These are phyloP conservation scores for Exophiala bonariae DNA, from an alignment of 2,329 filamentous ascomycete species.

Conservation along the genomic window DNA sequence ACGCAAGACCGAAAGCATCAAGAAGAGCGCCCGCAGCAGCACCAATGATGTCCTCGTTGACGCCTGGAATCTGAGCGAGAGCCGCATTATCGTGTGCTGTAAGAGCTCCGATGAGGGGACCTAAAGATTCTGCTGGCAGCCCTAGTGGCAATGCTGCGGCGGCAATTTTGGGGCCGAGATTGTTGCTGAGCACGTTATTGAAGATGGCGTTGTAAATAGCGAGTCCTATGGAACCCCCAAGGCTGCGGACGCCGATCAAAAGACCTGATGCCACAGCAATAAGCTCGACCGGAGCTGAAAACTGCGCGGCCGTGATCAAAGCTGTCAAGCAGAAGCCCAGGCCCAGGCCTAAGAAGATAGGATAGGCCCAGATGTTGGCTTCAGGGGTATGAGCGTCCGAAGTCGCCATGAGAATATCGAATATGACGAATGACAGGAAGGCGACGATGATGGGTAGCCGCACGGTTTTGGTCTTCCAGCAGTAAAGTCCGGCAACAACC, in stretches of 20 bases:
- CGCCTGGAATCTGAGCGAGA: not conserved
- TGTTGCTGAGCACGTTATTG: not conserved
- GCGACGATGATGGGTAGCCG: not conserved
- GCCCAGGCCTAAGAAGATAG: not conserved
- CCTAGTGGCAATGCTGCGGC: not conserved
- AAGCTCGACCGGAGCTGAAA: conserved; percentile 3
- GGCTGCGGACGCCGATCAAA: not conserved
- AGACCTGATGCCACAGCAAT: conserved; percentile 4
- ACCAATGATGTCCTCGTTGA: not conserved
- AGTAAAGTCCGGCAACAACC: not conserved
- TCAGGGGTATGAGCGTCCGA: not conserved
- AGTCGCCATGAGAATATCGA: not conserved
- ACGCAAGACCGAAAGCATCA: not conserved
- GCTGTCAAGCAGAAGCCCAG: conserved; percentile 1
- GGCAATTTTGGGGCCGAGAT: conserved; percentile 2
- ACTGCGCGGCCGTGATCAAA: conserved; percentile 1
- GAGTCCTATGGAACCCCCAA: conserved; percentile 3
- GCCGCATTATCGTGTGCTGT: not conserved
- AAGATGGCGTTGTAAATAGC: conserved; percentile 4
- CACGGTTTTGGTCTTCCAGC: conserved; percentile 2
- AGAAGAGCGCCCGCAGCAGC: not conserved
- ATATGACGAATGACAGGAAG: not conserved
- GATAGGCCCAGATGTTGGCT: conserved; percentile 5
- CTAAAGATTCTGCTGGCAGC: not conserved
- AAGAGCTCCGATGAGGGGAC: not conserved